phyloP scores from a whole-genome alignment of 345 rosid genomes.

The Stellera chamaejasme region DNA sequence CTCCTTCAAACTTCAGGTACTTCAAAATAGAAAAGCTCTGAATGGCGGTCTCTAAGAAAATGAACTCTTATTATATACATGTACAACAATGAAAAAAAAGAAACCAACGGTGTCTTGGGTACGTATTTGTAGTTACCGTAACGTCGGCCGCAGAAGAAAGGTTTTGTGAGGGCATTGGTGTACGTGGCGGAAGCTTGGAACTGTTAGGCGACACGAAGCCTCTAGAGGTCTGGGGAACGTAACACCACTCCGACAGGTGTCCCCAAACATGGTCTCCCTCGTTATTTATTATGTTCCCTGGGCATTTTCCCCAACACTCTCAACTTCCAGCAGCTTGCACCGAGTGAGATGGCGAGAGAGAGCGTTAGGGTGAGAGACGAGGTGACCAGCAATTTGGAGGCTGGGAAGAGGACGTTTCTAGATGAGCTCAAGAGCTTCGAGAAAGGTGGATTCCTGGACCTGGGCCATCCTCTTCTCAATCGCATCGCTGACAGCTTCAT shows the following conservation, averaged over 20 bases:
- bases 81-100: too few species aligned
- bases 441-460: slow-evolving; percentile 58
- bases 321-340: neutral
- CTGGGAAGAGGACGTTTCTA: slow-evolving; percentile 22
- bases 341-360: neutral
- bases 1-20: too few species aligned
- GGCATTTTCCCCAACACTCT: too few species aligned
- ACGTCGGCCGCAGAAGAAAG: too few species aligned
- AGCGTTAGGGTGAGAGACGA: slow-evolving; percentile 1
- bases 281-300: neutral
- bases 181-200: slow-evolving; percentile 7
- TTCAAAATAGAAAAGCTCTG: too few species aligned
- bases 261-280: slow-evolving; percentile 6
- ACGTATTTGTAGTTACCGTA: too few species aligned
- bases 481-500: slow-evolving; percentile 82
- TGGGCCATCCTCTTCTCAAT: slow-evolving; percentile 95
- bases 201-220: slow-evolving; percentile 20
- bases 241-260: slow-evolving; percentile 22
- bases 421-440: slow-evolving; percentile 52
- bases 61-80: too few species aligned
- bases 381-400: slow-evolving; percentile 26
- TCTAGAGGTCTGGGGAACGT: slow-evolving; percentile 21
- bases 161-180: too few species aligned
- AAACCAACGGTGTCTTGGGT: too few species aligned
- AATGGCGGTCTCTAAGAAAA: too few species aligned